Evolutionary conservation across 2,329 filamentous ascomycete species (phyloP), one percentile per base, ranked within the genome.

Genomic region (Talaromyces sp.): DNA sequence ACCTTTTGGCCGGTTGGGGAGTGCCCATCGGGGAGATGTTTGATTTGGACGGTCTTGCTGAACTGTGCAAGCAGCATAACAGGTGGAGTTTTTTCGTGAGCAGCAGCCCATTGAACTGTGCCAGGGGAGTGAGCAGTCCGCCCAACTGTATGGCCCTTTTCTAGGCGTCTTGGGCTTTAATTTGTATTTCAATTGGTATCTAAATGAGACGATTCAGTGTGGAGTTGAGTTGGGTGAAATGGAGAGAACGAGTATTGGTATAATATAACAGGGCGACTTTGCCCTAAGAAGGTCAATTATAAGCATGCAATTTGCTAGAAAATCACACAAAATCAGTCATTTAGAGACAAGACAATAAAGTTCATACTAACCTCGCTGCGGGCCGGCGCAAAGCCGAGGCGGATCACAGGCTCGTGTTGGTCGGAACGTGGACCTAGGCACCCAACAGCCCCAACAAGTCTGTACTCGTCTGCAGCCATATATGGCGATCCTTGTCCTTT

Each of bases 121-220:
- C 67, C 5, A 65, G 69, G 36, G 76, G 76, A 0, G 76, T 79
- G 36, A 76, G 75, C 28, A 78, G 75, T 65, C 75, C 76, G 47
- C 74, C 76, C 31, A 79, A 79, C 62, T 76, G 73, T 54, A 78
- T 78, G 69, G 77, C 76, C 3, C 76, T 79, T 18, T 79, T 78
- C 52, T 79, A 63, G 42, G 16, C 55, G 0, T 33, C 44, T 30
- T 34, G 31, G 36, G n/a, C 10, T 18, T 27, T 27, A 27, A 12
- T 51, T 28, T 53, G 27, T 30, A 33, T n/a, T 23, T 47, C 44
- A 47, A 14, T 47, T 47, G n/a, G 44, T 23, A 47, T 8, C 42
- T 44, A 44, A 7, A 47, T 18, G 5, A 47, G 44, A 27, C 5
- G n/a, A 47, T 3, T 47, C n/a, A 10, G 10, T 47, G 12, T 47